Evolutionary conservation across 108 stramenopile species (phyloP), one percentile per base, ranked within the genome.

Genomic region (Pseudonitzschia delicatissima): DNA sequence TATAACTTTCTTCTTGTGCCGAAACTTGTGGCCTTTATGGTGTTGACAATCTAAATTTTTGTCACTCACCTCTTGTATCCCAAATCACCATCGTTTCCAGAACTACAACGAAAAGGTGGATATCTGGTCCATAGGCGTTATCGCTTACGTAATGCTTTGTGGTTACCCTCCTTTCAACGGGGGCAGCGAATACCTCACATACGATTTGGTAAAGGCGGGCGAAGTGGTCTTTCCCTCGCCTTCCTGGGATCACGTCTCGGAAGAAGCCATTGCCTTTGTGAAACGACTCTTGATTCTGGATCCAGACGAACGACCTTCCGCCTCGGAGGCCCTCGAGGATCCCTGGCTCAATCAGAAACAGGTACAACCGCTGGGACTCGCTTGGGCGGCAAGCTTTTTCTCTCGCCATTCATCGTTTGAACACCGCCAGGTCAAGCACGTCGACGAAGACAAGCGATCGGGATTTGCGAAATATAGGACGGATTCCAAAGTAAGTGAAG

Each of bases 81-180:
- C 17, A 17, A 23, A 18, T 18, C 23, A 6, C 7, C 8, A 23
- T 17, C 3, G 23, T 17, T 76, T 82, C 45, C 52, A 80, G 18
- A 60, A 61, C 8, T 87, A 87, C 47, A 78, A 71, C n/a, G 69
- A 74, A 39, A 77, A 84, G 57, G 66, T 63, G 11, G 96, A 97
- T 58, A 86, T 96, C 70, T 97, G 96, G 96, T 77, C 82, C 31
- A 76, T 94, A 35, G 96, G 96, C 9, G 93, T 97, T 25, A 90
- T 96, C 61, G 69, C 79, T 4, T 97, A 83, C 78, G 91, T 96
- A 15, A 51, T 97, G 12, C 65, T 97, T 0, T 88, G 86, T 17
- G 90, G 93, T 3, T 87, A 82, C 58, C 87, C 87, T 13, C 93
- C 93, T 17, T 94, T 91, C 66, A 64, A 70, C 66, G 85, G 27